Conservation (phyloP, 306 rosid species). For the Ochetophila trinervis region DNA sequence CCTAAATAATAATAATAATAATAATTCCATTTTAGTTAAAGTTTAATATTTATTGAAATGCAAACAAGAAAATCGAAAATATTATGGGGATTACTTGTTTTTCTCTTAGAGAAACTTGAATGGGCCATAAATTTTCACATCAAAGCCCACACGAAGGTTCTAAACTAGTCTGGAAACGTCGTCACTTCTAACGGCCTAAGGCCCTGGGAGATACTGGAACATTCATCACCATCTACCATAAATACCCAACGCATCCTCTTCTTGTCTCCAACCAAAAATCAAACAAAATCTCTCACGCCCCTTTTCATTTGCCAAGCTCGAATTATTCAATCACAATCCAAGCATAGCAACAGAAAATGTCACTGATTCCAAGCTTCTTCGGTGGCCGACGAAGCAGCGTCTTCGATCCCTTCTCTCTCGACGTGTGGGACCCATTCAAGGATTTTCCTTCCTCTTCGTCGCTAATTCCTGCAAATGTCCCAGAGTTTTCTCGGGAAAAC, state of each 20-base stretch:
- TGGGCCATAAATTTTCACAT: too few relatives aligned
- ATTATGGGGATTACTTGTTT: too few relatives aligned
- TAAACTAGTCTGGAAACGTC: neutral
- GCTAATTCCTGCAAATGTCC: neutral
- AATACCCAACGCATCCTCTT: neutral
- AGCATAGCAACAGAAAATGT: neutral
- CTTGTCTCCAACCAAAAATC: neutral
- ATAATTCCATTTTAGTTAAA: too few relatives aligned
- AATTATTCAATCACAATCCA: neutral
- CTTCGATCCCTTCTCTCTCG: constrained; percentile 20
- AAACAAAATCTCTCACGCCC: neutral
- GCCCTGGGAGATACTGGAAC: neutral
- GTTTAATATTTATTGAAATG: too few relatives aligned
- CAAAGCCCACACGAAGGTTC: neutral
- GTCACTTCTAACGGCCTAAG: neutral
- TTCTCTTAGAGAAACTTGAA: too few relatives aligned
- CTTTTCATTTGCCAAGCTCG: neutral
- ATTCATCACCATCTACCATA: neutral
- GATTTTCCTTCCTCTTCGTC: constrained; percentile 17
- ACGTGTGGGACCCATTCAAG: constrained; percentile 27
- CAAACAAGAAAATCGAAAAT: too few relatives aligned
- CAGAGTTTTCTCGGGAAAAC: constrained; percentile 15
- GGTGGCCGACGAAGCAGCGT: constrained; percentile 19
- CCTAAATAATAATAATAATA: too few relatives aligned
- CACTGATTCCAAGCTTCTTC: constrained; percentile 32